These are phyloP conservation scores for Solanum hybrid DNA, from an alignment of 305 asterid species.

Conservation along the genomic window DNA sequence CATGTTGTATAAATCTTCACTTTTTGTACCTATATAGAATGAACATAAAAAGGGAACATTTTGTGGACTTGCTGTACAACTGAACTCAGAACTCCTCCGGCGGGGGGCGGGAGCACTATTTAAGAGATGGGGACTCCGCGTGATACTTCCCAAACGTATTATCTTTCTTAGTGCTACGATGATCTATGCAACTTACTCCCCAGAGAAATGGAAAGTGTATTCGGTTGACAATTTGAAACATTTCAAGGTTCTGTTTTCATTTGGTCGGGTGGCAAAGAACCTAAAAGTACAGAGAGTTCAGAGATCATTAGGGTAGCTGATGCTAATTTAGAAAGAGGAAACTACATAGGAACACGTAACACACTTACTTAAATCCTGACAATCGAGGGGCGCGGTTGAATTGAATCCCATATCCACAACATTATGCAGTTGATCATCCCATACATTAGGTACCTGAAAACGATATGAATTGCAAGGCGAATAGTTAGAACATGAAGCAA, in stretches of 20 bases:
- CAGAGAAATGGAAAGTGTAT: neutral
- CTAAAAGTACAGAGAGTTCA: neutral
- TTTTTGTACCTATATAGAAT: neutral
- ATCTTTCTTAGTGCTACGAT: neutral
- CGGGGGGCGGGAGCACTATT: neutral
- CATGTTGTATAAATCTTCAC: neutral
- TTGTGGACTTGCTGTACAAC: neutral
- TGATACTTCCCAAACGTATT: neutral
- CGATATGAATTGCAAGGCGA: neutral
- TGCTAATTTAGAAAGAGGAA: neutral
- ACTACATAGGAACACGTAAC: neutral
- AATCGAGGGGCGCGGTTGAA: conserved; percentile 31
- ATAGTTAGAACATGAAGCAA: neutral
- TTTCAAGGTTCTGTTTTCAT: neutral
- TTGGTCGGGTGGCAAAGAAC: neutral
- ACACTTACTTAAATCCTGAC: conserved; percentile 38
- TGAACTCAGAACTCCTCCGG: neutral
- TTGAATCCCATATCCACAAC: conserved; percentile 63
- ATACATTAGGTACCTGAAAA: conserved; percentile 6
- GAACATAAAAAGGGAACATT: neutral
- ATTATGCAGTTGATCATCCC: conserved; percentile 46
- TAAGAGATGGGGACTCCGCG: neutral
- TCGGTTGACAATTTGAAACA: neutral
- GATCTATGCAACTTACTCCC: neutral
- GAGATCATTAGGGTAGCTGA: neutral